A percentile compares a stretch with the other conserved stretches of the same genome.
phyloP scores from a whole-genome alignment of 331 rosid species.

The Malus hybrid region DNA sequence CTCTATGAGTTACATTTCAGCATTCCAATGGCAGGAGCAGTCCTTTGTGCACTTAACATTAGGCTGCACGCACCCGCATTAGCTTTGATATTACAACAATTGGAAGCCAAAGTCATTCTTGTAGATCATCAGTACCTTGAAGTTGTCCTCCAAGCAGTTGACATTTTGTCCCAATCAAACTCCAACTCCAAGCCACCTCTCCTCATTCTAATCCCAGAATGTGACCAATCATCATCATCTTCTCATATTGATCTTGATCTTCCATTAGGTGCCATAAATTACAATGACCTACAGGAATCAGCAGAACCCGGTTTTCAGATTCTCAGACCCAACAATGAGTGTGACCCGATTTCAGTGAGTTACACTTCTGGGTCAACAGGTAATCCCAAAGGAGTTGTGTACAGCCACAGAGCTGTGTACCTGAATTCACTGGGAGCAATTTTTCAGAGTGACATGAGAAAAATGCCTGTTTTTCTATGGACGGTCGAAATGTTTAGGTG shows the following conservation, averaged over 20 bases:
- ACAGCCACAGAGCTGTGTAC: slow-evolving; percentile 68
- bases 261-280: slow-evolving; percentile 26
- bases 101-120: slow-evolving; percentile 50
- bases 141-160: slow-evolving; percentile 31
- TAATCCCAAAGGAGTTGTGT: slow-evolving; percentile 63
- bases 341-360: slow-evolving; percentile 65
- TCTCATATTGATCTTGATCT: neutral
- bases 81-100: slow-evolving; percentile 41
- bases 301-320: slow-evolving; percentile 25
- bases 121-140: slow-evolving; percentile 46
- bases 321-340: slow-evolving; percentile 30
- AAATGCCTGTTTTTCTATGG: slow-evolving; percentile 64
- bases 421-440: slow-evolving; percentile 57
- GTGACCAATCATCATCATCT: slow-evolving; percentile 10
- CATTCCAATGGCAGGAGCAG: slow-evolving; percentile 78
- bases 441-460: slow-evolving; percentile 32
- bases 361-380: slow-evolving; percentile 90
- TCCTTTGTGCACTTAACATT: slow-evolving; percentile 60
- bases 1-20: slow-evolving; percentile 74
- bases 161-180: slow-evolving; percentile 22
- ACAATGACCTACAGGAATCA: slow-evolving; percentile 28
- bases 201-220: slow-evolving; percentile 40
- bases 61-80: slow-evolving; percentile 44
- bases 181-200: slow-evolving; percentile 41
- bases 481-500: slow-evolving; percentile 96